Evolutionary conservation across 345 rosid species (phyloP).

Genomic region (Camelina laxa): DNA sequence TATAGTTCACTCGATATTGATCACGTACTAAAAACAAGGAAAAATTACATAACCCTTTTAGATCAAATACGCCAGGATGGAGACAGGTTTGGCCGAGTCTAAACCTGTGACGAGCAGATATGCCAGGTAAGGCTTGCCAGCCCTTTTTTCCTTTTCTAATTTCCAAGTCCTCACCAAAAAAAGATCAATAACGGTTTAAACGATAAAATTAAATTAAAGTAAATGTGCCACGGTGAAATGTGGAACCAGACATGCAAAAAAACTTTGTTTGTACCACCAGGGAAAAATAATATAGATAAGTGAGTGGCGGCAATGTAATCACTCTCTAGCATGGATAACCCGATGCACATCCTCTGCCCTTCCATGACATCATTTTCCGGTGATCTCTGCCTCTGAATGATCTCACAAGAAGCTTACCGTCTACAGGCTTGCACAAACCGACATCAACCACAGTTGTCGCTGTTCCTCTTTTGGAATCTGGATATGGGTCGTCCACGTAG

Average conservation of each 20-base stretch:
- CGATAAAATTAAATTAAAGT: neutral
- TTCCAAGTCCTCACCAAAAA: neutral
- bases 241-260: neutral
- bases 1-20: neutral
- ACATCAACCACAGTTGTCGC: constrained; percentile 68
- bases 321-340: constrained; percentile 50
- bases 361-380: constrained; percentile 92
- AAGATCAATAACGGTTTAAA: neutral
- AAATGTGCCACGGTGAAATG: neutral
- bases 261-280: neutral
- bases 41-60: neutral
- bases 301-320: neutral
- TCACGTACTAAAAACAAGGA: neutral
- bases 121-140: too few relatives aligned
- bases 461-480: constrained; percentile 55
- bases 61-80: too few relatives aligned
- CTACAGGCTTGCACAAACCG: constrained; percentile 80
- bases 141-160: too few relatives aligned
- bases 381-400: constrained; percentile 89
- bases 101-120: too few relatives aligned
- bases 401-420: constrained; percentile 75
- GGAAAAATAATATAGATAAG: constrained; percentile 1
- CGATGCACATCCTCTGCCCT: constrained; percentile 61
- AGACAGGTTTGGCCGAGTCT: too few relatives aligned
- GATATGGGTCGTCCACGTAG: constrained; percentile 64